Base-by-base conservation (phyloP, 2,329 filamentous ascomycete species). In the Fusarium mangiferae region DNA sequence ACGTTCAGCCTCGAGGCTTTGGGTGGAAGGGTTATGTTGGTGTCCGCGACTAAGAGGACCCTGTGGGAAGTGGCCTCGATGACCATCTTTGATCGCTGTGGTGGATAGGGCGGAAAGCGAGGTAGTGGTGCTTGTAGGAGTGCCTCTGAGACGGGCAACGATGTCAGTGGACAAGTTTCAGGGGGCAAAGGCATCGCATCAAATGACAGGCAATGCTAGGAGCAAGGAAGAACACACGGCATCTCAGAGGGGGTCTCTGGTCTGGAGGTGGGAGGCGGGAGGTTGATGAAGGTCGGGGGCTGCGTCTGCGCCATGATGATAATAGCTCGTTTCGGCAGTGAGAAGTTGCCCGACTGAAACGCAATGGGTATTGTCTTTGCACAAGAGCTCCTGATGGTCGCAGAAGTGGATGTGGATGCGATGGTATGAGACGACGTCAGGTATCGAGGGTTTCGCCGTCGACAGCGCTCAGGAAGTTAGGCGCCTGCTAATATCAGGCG, bases 61-160 rank as follows among this genome's bases (percentile, higher is more conserved):
- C 28, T 91, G 88, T 35, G 91, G 90, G 35, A 92, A 88, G 80
- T 95, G 91, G 73, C 96, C 96, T 69, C 94, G 93, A 80, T 98
- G 94, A 77, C 96, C 96, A 81, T 98, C 96, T 84, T 98, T 98
- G 87, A 98, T 98, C 58, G 96, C 96, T 18, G 94, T 96, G 24
- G 96, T 98, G 22, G 94, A 97, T 54, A 98, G 89, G 45, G 95
- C 92, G 33, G 94, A 98, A 79, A 98, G 92, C 58, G 95, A 97
- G 18, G 95, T 98, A 7, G 94, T 97, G 45, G 93, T 93, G 75
- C 94, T 97, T 75, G 96, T 98, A 7, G 96, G 96, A 6, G 96
- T 98, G 79, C 96, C 95, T 74, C 94, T 97, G 73, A 62, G 75
- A 57, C 66, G 62, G 58, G 51, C 30, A 51, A 65, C 30, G 63